Conservation (phyloP, 179 eudicot genomes). For the Heliamphora pulchella region DNA sequence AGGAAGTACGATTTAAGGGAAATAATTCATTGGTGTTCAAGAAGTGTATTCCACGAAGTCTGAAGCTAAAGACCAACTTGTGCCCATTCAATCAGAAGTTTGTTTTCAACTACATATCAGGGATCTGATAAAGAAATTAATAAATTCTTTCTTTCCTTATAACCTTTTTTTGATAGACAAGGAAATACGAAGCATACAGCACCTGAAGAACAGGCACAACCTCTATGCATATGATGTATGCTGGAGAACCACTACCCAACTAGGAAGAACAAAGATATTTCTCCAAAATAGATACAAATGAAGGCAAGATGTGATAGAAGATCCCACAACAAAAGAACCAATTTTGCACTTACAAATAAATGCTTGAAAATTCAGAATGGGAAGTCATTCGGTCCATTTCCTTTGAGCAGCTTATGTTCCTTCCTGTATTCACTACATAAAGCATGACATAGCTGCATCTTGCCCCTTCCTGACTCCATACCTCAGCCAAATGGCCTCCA, state of each 20-base stretch:
- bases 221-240: not conserved
- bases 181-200: no score
- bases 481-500: not conserved
- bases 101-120: no score
- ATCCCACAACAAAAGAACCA: not conserved
- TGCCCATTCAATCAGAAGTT: no score
- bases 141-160: no score
- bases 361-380: not conserved
- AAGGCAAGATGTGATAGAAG: slow-evolving; percentile 7
- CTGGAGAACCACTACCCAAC: not conserved
- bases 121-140: no score
- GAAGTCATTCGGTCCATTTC: not conserved
- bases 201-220: no score
- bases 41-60: no score
- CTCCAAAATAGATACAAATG: not conserved
- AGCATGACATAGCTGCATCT: not conserved
- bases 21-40: not conserved
- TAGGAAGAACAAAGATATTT: not conserved
- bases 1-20: not conserved
- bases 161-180: no score
- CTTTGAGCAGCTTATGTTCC: not conserved
- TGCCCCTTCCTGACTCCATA: not conserved
- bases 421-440: not conserved
- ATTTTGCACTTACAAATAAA: not conserved
- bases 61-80: no score